Evolutionary conservation across 164 flowering plant species (phyloP).

Genomic region (Chimonanthus praecox): DNA sequence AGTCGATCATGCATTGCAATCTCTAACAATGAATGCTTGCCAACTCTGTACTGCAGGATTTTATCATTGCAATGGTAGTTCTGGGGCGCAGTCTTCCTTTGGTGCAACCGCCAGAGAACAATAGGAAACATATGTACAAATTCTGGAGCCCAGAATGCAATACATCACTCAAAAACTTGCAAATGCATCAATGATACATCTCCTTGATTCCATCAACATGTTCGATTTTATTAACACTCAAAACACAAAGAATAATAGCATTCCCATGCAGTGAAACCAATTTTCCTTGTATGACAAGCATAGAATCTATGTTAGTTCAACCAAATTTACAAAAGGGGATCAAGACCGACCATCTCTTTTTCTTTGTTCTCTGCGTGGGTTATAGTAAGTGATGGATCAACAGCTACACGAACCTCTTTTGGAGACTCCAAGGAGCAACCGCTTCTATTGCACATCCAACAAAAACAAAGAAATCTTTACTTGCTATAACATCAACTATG

Average conservation of each 20-base stretch:
- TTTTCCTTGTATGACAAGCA: not conserved
- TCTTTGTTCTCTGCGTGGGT: not conserved
- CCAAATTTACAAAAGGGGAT: not conserved
- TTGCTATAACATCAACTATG: conserved; percentile 10
- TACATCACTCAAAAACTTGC: not conserved
- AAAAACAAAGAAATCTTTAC: not conserved
- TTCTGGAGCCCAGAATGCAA: not conserved
- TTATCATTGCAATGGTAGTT: not conserved
- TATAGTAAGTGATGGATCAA: not conserved
- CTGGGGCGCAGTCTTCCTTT: not conserved
- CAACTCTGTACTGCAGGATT: not conserved
- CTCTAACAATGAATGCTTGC: too few species aligned
- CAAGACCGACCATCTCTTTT: not conserved
- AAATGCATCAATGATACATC: not conserved
- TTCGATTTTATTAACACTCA: not conserved
- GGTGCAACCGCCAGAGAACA: not conserved
- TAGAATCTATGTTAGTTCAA: not conserved
- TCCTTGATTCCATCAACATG: not conserved
- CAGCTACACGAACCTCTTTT: not conserved
- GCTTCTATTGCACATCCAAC: conserved; percentile 5
- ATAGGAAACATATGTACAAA: not conserved
- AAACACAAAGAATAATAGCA: not conserved
- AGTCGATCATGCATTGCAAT: not conserved
- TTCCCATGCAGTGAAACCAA: not conserved
- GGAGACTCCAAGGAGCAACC: not conserved